Evolutionary conservation across 2,329 filamentous ascomycete species (phyloP).

Genomic region (Pleurostoma richardsiae): DNA sequence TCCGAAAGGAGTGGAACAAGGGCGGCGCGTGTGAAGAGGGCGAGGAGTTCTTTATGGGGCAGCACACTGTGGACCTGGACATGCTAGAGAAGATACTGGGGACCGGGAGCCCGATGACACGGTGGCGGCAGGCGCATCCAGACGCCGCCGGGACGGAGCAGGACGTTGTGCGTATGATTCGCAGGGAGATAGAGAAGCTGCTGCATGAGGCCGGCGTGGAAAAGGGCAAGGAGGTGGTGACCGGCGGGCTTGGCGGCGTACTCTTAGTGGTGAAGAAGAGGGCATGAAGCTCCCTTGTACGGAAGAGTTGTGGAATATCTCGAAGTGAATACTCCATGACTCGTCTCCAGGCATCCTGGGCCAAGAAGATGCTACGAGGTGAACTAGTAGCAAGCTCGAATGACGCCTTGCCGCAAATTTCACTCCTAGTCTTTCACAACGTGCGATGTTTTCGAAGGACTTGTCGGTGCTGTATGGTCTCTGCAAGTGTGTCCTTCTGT

Average conservation of each 20-base stretch:
- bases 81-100: constrained; percentile 27
- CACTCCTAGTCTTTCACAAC: too few relatives aligned
- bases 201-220: constrained; percentile 26
- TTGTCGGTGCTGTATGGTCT: too few relatives aligned
- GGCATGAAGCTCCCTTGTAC: background rate
- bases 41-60: constrained; percentile 19
- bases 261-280: constrained; percentile 24
- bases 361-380: too few relatives aligned
- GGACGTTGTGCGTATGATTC: constrained; percentile 26
- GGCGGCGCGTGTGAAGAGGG: constrained; percentile 13
- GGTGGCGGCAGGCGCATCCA: constrained; percentile 40
- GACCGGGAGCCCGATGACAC: constrained; percentile 31
- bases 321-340: too few relatives aligned
- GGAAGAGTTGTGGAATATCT: too few relatives aligned
- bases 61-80: constrained; percentile 19
- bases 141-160: constrained; percentile 31
- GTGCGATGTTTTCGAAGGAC: too few relatives aligned
- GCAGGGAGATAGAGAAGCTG: constrained; percentile 17
- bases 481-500: too few relatives aligned
- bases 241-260: constrained; percentile 13
- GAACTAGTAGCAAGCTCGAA: too few relatives aligned
- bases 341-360: too few relatives aligned
- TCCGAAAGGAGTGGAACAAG: constrained; percentile 35
- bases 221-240: constrained; percentile 22
- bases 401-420: too few relatives aligned